Percentiles rank a stretch among this genome's conserved stretches.
These are phyloP conservation scores for Rhodotorula glutinis DNA, from an alignment of 1,284 basidiomycete genomes.

Conservation along the genomic window DNA sequence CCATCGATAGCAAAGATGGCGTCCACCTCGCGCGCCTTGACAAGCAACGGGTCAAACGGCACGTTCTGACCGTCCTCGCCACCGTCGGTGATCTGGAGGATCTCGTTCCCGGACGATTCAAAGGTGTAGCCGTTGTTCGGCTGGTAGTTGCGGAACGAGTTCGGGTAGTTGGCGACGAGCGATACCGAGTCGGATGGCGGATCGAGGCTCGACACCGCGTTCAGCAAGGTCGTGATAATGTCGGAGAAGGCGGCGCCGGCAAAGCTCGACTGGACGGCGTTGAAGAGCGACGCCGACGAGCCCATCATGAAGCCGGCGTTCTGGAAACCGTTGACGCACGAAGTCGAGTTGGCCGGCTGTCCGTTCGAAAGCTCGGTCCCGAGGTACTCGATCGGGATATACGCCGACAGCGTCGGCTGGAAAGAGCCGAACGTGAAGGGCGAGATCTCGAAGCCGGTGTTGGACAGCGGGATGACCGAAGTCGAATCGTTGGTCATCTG, in stretches of 20 bases:
- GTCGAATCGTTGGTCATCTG: slow-evolving; percentile 18
- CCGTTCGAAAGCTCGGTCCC: slow-evolving; percentile 61
- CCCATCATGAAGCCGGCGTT: slow-evolving; percentile 56
- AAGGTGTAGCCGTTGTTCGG: slow-evolving; percentile 35
- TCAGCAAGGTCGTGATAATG: slow-evolving; percentile 44
- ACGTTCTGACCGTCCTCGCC: slow-evolving; percentile 48
- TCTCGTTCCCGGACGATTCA: slow-evolving; percentile 22
- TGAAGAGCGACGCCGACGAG: slow-evolving; percentile 48
- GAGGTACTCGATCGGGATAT: slow-evolving; percentile 56
- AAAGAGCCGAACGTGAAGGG: slow-evolving; percentile 66
- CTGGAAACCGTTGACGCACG: slow-evolving; percentile 65
- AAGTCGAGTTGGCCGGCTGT: slow-evolving; percentile 54
- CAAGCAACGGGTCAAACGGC: slow-evolving; percentile 52
- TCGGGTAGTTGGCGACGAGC: slow-evolving; percentile 41
- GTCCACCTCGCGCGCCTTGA: slow-evolving; percentile 62
- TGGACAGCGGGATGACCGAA: slow-evolving; percentile 33
- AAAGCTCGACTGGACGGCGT: slow-evolving; percentile 40
- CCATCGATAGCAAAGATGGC: slow-evolving; percentile 67
- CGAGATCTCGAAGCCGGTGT: slow-evolving; percentile 52
- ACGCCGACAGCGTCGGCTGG: slow-evolving; percentile 62
- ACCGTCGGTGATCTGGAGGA: slow-evolving; percentile 44
- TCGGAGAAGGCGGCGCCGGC: slow-evolving; percentile 1
- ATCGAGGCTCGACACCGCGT: slow-evolving; percentile 44
- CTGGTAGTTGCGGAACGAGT: slow-evolving; percentile 35
- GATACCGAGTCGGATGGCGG: slow-evolving; percentile 32